Conservation (phyloP, 306 rosid genomes). For the Prunus armeniaca region DNA sequence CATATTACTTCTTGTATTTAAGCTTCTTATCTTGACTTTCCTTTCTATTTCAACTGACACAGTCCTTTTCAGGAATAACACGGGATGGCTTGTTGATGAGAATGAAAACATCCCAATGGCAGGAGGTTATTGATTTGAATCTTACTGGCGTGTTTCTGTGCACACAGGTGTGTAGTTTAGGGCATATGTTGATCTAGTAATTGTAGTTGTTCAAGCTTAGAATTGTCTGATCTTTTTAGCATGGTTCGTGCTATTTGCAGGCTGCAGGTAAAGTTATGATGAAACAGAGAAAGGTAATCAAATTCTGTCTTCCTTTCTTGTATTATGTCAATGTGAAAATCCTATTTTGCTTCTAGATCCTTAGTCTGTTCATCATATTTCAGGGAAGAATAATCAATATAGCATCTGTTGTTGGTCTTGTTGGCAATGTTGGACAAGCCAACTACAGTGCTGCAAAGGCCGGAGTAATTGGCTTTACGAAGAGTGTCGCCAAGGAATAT, state of each 20-base stretch:
- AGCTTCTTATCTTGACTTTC: neutral
- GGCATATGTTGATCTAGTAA: neutral
- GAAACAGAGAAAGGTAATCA: conserved; percentile 77
- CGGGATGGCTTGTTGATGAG: conserved; percentile 90
- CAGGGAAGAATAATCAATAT: conserved; percentile 95
- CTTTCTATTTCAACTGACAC: neutral
- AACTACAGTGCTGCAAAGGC: conserved; percentile 99
- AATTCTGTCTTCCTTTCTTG: neutral
- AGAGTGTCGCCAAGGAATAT: conserved; percentile 85
- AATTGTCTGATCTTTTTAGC: conserved; percentile 4
- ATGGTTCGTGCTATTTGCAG: conserved; percentile 39
- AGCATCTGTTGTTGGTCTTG: conserved; percentile 92
- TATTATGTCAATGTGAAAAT: neutral
- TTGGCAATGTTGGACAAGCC: conserved; percentile 94
- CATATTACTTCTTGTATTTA: neutral
- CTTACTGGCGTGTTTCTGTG: conserved; percentile 90
- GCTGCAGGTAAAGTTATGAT: conserved; percentile 92
- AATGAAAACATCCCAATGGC: conserved; percentile 97
- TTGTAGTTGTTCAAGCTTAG: neutral
- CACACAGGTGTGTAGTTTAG: conserved; percentile 58
- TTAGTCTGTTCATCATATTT: conserved; percentile 7
- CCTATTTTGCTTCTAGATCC: neutral
- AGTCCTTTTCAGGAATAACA: conserved; percentile 63
- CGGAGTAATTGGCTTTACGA: conserved; percentile 91
- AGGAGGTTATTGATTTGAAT: conserved; percentile 92